A percentile compares a stretch with the other conserved stretches of the same genome.
Conservation (phyloP, 768 basidiomycete species). For the Amanita muscaria region DNA sequence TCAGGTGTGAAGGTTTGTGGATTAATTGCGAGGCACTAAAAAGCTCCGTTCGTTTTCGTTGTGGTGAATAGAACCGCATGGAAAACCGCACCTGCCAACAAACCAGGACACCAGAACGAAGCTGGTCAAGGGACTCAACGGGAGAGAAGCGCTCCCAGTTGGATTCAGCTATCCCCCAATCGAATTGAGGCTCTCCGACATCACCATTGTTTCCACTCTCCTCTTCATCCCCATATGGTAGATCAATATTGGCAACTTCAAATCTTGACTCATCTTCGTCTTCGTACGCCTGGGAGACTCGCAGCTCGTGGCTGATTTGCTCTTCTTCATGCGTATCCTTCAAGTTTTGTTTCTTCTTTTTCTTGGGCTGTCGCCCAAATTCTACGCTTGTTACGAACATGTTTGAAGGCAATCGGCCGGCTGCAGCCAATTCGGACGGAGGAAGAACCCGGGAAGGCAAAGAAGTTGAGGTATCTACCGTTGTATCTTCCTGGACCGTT, state of each 20-base stretch:
- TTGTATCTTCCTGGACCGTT: no score
- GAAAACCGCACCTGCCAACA: slow-evolving; percentile 3
- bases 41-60: no score
- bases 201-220: background rate
- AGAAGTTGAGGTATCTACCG: background rate
- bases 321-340: background rate
- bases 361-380: background rate
- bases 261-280: background rate
- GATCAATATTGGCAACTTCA: background rate
- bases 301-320: background rate
- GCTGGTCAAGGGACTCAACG: background rate
- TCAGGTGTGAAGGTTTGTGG: slow-evolving; percentile 7
- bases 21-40: slow-evolving; percentile 6
- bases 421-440: slow-evolving; percentile 2
- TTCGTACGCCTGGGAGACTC: background rate
- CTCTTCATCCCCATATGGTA: slow-evolving; percentile 3
- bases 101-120: background rate
- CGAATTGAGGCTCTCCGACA: background rate
- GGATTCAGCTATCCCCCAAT: slow-evolving; percentile 1
- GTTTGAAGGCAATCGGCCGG: slow-evolving; percentile 1
- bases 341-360: background rate
- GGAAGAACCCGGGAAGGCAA: background rate
- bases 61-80: no score
- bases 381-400: slow-evolving; percentile 9
- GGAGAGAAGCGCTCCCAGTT: background rate